These are phyloP conservation scores for Crithidia sp. DNA, from an alignment of 208 protist species.

Conservation along the genomic window DNA sequence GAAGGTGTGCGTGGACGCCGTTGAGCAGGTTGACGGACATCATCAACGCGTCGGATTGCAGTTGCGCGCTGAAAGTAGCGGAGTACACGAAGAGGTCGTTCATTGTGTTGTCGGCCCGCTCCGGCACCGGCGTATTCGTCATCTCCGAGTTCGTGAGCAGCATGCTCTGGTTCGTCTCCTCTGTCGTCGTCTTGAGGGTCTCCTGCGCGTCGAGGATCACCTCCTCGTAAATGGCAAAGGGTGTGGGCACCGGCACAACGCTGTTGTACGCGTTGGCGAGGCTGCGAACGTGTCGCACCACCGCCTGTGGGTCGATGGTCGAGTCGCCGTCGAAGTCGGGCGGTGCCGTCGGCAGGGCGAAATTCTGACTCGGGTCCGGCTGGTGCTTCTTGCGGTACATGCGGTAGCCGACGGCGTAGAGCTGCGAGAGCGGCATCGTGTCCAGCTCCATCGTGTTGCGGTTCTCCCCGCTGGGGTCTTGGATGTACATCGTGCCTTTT, in stretches of 20 bases:
- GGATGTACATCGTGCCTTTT: slow-evolving; percentile 70
- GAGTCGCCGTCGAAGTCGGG: slow-evolving; percentile 82
- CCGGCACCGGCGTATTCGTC: slow-evolving; percentile 10
- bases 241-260: slow-evolving; percentile 45
- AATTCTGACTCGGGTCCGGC: slow-evolving; percentile 22
- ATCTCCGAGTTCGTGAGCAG: slow-evolving; percentile 17
- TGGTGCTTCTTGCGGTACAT: slow-evolving; percentile 55
- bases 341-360: slow-evolving; percentile 52
- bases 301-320: slow-evolving; percentile 61
- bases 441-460: slow-evolving; percentile 39
- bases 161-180: slow-evolving; percentile 32
- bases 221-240: slow-evolving; percentile 76
- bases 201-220: slow-evolving; percentile 50
- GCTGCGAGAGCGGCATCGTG: slow-evolving; percentile 57
- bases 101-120: slow-evolving; percentile 24
- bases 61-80: slow-evolving; percentile 32
- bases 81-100: slow-evolving; percentile 33
- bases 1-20: slow-evolving; percentile 20
- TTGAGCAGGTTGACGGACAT: slow-evolving; percentile 40
- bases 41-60: slow-evolving; percentile 37
- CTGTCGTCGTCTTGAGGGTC: slow-evolving; percentile 15
- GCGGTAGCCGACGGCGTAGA: slow-evolving; percentile 73
- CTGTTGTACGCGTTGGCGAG: slow-evolving; percentile 64
- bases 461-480: slow-evolving; percentile 51
- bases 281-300: slow-evolving; percentile 71